These are phyloP conservation scores for Trichoderma endophyticum DNA, from an alignment of 2,329 filamentous ascomycete species.

Conservation along the genomic window DNA sequence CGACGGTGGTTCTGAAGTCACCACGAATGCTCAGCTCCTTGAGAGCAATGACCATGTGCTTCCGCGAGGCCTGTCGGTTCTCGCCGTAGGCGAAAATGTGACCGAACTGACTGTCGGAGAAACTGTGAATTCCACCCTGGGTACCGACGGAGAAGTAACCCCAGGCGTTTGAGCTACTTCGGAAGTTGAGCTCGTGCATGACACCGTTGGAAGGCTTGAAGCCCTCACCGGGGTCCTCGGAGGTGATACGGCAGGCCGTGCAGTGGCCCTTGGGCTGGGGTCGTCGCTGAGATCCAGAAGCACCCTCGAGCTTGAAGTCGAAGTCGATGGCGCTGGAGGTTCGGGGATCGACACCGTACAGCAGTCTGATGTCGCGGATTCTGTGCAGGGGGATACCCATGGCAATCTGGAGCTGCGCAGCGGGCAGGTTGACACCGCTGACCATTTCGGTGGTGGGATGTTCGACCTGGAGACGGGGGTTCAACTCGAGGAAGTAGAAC, in stretches of 20 bases:
- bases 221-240: slow-evolving; percentile 95
- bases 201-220: slow-evolving; percentile 99
- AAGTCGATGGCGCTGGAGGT: slow-evolving; percentile 88
- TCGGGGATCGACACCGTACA: slow-evolving; percentile 94
- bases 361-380: slow-evolving; percentile 90
- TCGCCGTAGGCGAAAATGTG: slow-evolving; percentile 99
- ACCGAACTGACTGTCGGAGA: slow-evolving; percentile 97
- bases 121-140: slow-evolving; percentile 95
- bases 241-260: slow-evolving; percentile 98
- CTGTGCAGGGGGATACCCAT: slow-evolving; percentile 97
- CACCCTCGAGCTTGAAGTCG: slow-evolving; percentile 85
- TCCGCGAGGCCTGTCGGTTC: slow-evolving; percentile 91
- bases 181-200: slow-evolving; percentile 98
- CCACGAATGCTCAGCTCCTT: slow-evolving; percentile 99
- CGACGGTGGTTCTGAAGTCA: slow-evolving; percentile 97
- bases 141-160: slow-evolving; percentile 99
- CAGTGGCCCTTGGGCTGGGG: slow-evolving; percentile 95
- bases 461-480: slow-evolving; percentile 98
- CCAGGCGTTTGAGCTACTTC: slow-evolving; percentile 98
- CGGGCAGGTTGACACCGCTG: slow-evolving; percentile 92
- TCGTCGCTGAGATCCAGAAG: slow-evolving; percentile 78
- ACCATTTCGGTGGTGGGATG: slow-evolving; percentile 99
- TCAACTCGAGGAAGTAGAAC: slow-evolving; percentile 98
- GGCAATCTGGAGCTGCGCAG: slow-evolving; percentile 95
- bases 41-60: slow-evolving; percentile 98